phyloP scores from a whole-genome alignment of 768 basidiomycete species.

The Lactifluus echinatus region DNA sequence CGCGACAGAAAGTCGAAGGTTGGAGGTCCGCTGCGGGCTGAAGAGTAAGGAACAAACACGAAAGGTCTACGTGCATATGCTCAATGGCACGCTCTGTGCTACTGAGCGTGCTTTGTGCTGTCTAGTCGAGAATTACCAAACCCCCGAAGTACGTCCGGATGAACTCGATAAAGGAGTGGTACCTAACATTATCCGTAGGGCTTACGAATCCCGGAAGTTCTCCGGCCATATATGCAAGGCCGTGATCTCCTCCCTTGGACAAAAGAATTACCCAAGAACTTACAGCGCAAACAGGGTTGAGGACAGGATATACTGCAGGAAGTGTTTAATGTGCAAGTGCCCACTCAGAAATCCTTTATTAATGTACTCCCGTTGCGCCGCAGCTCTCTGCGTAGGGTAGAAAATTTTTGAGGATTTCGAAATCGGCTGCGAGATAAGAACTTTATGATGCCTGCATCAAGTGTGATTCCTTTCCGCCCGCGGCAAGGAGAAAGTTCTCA shows the following conservation, averaged over 20 bases:
- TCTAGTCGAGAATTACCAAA: constrained; percentile 98
- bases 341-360: constrained; percentile 6
- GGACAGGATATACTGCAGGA: not conserved
- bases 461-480: not conserved
- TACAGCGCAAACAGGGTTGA: constrained; percentile 64
- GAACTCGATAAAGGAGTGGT: not conserved
- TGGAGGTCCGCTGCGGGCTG: constrained; percentile 90
- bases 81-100: constrained; percentile 96
- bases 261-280: constrained; percentile 68
- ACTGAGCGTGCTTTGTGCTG: constrained; percentile 96
- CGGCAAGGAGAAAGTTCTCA: not conserved
- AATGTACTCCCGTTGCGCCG: constrained; percentile 6
- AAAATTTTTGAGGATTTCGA: not conserved
- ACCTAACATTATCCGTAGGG: constrained; percentile 46
- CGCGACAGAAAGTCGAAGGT: constrained; percentile 70
- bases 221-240: constrained; percentile 94
- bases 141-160: constrained; percentile 63
- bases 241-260: constrained; percentile 82
- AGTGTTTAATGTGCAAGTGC: constrained; percentile 5
- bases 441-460: not conserved
- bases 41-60: constrained; percentile 85
- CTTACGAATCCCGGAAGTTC: constrained; percentile 77
- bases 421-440: not conserved
- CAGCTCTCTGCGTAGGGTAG: not conserved
- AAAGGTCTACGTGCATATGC: constrained; percentile 96